Percentiles rank a stretch among this genome's conserved stretches.
These are phyloP conservation scores for Claviceps maximensis DNA, from an alignment of 2,329 filamentous ascomycete genomes.

Conservation along the genomic window DNA sequence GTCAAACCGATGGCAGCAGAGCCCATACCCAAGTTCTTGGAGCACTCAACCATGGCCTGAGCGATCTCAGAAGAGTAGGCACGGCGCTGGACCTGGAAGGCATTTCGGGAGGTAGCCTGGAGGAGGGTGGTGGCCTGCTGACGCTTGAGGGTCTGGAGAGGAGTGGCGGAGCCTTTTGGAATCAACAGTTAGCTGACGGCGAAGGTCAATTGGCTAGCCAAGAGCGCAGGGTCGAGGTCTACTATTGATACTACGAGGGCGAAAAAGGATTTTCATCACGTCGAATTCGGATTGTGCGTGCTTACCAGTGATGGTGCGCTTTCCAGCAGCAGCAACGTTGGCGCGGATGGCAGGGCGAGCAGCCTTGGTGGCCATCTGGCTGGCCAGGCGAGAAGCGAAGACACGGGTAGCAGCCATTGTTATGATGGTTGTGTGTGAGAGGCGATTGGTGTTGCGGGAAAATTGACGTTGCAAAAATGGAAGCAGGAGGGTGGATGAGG, in stretches of 20 bases:
- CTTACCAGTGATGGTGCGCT: conserved; percentile 67
- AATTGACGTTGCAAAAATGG: conserved; percentile 18
- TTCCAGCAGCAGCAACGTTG: conserved; percentile 50
- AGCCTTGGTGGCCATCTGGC: conserved; percentile 64
- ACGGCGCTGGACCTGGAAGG: conserved; percentile 52
- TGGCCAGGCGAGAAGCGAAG: conserved; percentile 64
- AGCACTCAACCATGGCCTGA: conserved; percentile 78
- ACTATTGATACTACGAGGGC: conserved; percentile 1
- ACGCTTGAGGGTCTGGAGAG: conserved; percentile 66
- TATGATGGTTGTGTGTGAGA: conserved; percentile 39
- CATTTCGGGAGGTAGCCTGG: conserved; percentile 52
- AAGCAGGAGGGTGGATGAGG: conserved; percentile 22
- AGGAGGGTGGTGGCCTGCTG: conserved; percentile 54
- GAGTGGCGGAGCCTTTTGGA: conserved; percentile 39
- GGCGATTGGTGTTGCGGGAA: conserved; percentile 14
- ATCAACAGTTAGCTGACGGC: conserved; percentile 20
- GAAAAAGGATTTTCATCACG: conserved; percentile 17
- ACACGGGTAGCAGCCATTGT: conserved; percentile 73
- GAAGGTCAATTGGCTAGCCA: conserved; percentile 19
- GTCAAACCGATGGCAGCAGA: conserved; percentile 83
- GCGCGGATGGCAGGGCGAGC: conserved; percentile 62
- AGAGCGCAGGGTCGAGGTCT: conserved; percentile 13
- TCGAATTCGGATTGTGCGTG: conserved; percentile 9
- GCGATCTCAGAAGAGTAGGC: conserved; percentile 82
- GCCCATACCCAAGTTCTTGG: conserved; percentile 84